Evolutionary conservation across 495 filamentous ascomycete species (phyloP).

Genomic region (Penicillium pulvis): DNA sequence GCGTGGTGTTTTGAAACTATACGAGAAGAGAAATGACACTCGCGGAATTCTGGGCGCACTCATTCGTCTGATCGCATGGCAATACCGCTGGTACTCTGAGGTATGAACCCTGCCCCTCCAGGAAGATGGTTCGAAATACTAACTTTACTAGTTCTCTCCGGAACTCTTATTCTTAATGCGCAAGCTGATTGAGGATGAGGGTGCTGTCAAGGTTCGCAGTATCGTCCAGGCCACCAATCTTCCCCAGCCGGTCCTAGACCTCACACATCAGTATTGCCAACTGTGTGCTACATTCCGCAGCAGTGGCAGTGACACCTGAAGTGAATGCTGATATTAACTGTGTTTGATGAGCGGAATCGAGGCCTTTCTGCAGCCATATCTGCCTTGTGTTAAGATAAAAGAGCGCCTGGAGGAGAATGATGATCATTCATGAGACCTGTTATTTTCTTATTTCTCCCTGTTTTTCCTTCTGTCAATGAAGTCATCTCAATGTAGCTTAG

Average conservation of each 20-base stretch:
- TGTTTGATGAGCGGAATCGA: background rate
- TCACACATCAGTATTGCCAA: constrained; percentile 95
- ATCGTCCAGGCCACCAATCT: constrained; percentile 95
- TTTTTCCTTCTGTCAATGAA: constrained; percentile 12
- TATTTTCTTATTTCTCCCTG: constrained; percentile 7
- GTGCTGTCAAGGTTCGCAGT: constrained; percentile 94
- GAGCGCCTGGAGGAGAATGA: constrained; percentile 26
- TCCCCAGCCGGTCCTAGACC: constrained; percentile 87
- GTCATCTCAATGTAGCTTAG: constrained; percentile 15
- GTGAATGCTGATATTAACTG: background rate
- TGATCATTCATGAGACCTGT: constrained; percentile 23
- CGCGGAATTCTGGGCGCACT: constrained; percentile 74
- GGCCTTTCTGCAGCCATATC: constrained; percentile 8
- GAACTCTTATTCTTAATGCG: constrained; percentile 82
- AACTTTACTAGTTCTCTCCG: constrained; percentile 75
- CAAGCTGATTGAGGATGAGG: constrained; percentile 94
- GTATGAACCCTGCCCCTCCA: constrained; percentile 40
- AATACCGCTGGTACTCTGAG: constrained; percentile 98
- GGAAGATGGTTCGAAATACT: background rate
- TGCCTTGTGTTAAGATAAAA: constrained; percentile 16
- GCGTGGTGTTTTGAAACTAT: constrained; percentile 75
- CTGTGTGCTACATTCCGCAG: constrained; percentile 93
- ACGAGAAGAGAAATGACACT: constrained; percentile 72
- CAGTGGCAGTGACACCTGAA: constrained; percentile 85
- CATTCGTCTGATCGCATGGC: constrained; percentile 91